phyloP scores from a whole-genome alignment of 2,329 filamentous ascomycete species.

The Ophiostoma tasmaniense region DNA sequence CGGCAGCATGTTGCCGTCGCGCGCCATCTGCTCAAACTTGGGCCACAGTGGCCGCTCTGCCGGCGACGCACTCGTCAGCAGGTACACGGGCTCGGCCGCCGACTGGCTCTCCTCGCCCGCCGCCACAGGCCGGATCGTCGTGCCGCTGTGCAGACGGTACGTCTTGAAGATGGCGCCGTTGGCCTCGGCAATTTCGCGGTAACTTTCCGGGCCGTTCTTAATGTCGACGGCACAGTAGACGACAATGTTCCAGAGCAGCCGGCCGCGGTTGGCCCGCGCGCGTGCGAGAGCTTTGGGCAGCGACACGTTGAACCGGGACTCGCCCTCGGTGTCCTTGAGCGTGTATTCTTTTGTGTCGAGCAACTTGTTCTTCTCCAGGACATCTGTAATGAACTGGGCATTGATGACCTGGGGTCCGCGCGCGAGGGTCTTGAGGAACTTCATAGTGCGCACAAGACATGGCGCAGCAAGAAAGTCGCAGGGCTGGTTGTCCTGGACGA shows the following conservation, averaged over 20 bases:
- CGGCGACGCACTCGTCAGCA: slow-evolving; percentile 60
- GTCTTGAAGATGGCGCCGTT: slow-evolving; percentile 79
- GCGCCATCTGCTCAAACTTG: slow-evolving; percentile 71
- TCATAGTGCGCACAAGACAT: slow-evolving; percentile 77
- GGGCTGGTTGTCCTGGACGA: slow-evolving; percentile 64
- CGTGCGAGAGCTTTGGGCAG: slow-evolving; percentile 59
- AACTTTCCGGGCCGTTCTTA: slow-evolving; percentile 73
- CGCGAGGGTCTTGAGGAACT: slow-evolving; percentile 84
- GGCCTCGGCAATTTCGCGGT: slow-evolving; percentile 73
- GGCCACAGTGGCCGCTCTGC: slow-evolving; percentile 70
- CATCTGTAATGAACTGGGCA: slow-evolving; percentile 69
- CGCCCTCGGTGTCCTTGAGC: slow-evolving; percentile 63
- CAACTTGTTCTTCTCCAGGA: slow-evolving; percentile 59
- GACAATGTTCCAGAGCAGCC: slow-evolving; percentile 64
- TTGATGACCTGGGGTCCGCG: slow-evolving; percentile 70
- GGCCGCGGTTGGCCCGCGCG: slow-evolving; percentile 67
- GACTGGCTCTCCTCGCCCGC: slow-evolving; percentile 51
- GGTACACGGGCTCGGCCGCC: slow-evolving; percentile 66
- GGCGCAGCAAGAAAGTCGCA: slow-evolving; percentile 87
- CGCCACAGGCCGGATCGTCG: slow-evolving; percentile 52
- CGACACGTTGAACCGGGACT: slow-evolving; percentile 61
- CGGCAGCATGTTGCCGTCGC: slow-evolving; percentile 68
- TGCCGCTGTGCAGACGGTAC: slow-evolving; percentile 65
- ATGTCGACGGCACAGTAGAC: slow-evolving; percentile 81
- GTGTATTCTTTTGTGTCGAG: slow-evolving; percentile 57